Evolutionary conservation across 805 yeast species (phyloP).

Genomic region (Zygosaccharomyces siamensis): DNA sequence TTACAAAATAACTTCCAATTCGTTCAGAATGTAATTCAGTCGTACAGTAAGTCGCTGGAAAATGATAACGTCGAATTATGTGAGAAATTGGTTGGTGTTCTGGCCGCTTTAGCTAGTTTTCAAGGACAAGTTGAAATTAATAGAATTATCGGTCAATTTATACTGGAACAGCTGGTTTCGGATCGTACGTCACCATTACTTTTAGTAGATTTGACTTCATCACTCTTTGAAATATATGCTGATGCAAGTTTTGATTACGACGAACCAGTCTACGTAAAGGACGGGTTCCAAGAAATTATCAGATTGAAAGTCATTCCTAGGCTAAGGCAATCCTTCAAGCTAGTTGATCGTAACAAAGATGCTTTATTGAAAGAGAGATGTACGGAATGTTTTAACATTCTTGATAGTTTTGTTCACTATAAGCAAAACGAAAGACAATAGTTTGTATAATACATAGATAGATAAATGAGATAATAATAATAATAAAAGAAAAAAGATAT

Average conservation of each 20-base stretch:
- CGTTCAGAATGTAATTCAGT: slow-evolving; percentile 14
- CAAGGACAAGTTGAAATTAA: slow-evolving; percentile 45
- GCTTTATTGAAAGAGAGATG: slow-evolving; percentile 55
- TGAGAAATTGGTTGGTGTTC: slow-evolving; percentile 43
- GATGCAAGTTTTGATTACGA: slow-evolving; percentile 70
- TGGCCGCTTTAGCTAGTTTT: slow-evolving; percentile 46
- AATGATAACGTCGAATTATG: slow-evolving; percentile 35
- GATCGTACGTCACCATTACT: slow-evolving; percentile 36
- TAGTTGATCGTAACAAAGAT: slow-evolving; percentile 60
- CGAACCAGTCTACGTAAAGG: slow-evolving; percentile 55
- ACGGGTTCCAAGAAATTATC: slow-evolving; percentile 43
- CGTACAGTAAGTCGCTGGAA: slow-evolving; percentile 21
- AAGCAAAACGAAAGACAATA: slow-evolving; percentile 45
- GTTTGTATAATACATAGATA: slow-evolving; percentile 14
- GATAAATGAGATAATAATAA: background rate
- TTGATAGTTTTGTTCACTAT: slow-evolving; percentile 74
- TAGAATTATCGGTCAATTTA: slow-evolving; percentile 41
- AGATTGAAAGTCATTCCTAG: slow-evolving; percentile 39
- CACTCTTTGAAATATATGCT: slow-evolving; percentile 72
- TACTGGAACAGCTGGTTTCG: slow-evolving; percentile 33
- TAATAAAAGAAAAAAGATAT: background rate
- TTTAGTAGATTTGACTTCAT: slow-evolving; percentile 56
- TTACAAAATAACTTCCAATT: slow-evolving; percentile 30
- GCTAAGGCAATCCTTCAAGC: slow-evolving; percentile 52
- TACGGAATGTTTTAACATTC: slow-evolving; percentile 60